These are phyloP conservation scores for Stenocarpella maydis DNA, from an alignment of 2,329 filamentous ascomycete species.

Conservation along the genomic window DNA sequence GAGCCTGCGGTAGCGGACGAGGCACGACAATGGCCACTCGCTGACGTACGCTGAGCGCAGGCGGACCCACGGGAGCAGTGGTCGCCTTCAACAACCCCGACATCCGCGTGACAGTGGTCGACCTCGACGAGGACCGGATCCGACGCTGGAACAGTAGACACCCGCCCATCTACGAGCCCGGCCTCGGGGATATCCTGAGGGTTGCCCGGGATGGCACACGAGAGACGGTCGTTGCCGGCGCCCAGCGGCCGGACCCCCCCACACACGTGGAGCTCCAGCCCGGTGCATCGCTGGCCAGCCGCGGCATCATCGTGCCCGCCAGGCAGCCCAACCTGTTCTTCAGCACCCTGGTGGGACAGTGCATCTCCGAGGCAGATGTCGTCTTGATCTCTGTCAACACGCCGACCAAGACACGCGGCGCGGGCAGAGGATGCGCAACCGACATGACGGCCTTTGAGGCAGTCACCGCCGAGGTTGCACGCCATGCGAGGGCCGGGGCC, in stretches of 20 bases:
- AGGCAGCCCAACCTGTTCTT: constrained; percentile 76
- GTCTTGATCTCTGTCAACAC: constrained; percentile 83
- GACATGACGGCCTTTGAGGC: constrained; percentile 78
- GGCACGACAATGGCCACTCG: background rate
- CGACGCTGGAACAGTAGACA: constrained; percentile 76
- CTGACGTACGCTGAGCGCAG: constrained; percentile 46
- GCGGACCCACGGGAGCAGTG: constrained; percentile 78
- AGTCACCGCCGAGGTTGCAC: constrained; percentile 72
- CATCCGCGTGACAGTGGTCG: constrained; percentile 77
- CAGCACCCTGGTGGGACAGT: constrained; percentile 69
- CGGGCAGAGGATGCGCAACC: constrained; percentile 74
- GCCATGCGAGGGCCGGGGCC: constrained; percentile 69
- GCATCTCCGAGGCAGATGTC: constrained; percentile 73
- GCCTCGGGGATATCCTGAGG: constrained; percentile 72
- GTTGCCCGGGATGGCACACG: constrained; percentile 67
- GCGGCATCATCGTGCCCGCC: constrained; percentile 44
- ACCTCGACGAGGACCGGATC: constrained; percentile 71
- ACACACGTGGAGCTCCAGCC: background rate
- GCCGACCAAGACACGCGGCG: constrained; percentile 75
- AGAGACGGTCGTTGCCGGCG: constrained; percentile 51
- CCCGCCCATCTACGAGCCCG: constrained; percentile 80
- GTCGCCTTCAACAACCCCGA: constrained; percentile 77
- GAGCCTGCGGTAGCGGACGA: no score
- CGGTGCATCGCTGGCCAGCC: background rate
- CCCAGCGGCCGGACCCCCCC: constrained; percentile 37